phyloP scores from a whole-genome alignment of 495 filamentous ascomycete genomes.

The Sporormia fimetaria region DNA sequence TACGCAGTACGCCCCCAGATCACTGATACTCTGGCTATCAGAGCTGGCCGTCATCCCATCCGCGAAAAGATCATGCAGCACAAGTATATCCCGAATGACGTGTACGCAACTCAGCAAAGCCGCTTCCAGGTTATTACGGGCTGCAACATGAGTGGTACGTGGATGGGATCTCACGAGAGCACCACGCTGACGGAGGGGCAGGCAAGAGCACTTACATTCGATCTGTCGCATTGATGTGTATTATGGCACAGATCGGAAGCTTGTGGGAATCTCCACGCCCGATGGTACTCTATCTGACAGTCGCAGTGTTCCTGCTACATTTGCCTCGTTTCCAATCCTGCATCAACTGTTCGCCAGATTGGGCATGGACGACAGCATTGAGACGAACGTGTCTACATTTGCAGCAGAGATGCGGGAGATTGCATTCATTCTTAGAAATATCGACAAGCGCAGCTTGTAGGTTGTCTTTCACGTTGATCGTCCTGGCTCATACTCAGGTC shows the following conservation, averaged over 20 bases:
- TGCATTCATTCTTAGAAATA: conserved; percentile 75
- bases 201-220: conserved; percentile 86
- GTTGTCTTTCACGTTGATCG: background rate
- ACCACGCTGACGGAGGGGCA: background rate
- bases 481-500: background rate
- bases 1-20: conserved; percentile 56
- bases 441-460: conserved; percentile 56
- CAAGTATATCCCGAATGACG: conserved; percentile 78
- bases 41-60: conserved; percentile 74
- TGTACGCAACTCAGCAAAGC: conserved; percentile 62
- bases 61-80: conserved; percentile 56
- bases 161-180: too few relatives aligned
- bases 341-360: conserved; percentile 79
- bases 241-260: conserved; percentile 89
- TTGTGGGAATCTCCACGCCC: conserved; percentile 37
- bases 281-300: background rate
- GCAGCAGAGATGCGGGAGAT: conserved; percentile 92
- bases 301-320: conserved; percentile 58
- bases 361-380: conserved; percentile 76
- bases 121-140: conserved; percentile 92
- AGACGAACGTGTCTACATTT: conserved; percentile 87
- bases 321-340: conserved; percentile 69
- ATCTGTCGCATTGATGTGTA: conserved; percentile 65
- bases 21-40: conserved; percentile 62
- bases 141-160: conserved; percentile 86